These are phyloP conservation scores for Candida ascalaphidarum DNA, from an alignment of 805 yeast species.

Conservation along the genomic window DNA sequence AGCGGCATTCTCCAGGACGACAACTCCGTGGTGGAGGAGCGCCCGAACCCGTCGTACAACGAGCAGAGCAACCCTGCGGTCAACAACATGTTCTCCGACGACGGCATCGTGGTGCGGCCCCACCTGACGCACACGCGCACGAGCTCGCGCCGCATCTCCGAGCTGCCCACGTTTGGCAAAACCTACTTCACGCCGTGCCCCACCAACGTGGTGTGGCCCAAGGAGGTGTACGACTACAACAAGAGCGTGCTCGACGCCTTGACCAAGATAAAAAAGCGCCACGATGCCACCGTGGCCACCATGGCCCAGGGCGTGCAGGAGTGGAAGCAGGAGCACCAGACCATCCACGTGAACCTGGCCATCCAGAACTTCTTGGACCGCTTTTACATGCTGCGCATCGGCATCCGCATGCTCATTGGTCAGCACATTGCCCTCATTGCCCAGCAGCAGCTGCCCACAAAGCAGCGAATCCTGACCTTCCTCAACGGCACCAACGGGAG, in stretches of 20 bases:
- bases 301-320: constrained; percentile 89
- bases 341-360: constrained; percentile 52
- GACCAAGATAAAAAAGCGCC: constrained; percentile 68
- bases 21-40: constrained; percentile 1
- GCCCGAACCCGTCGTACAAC: constrained; percentile 19
- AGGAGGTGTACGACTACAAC: constrained; percentile 67
- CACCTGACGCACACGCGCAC: constrained; percentile 7
- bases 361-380: constrained; percentile 78
- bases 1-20: constrained; percentile 3
- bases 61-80: constrained; percentile 27
- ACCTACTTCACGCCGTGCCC: constrained; percentile 48
- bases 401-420: constrained; percentile 90
- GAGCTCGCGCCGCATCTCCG: constrained; percentile 2
- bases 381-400: constrained; percentile 85
- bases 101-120: constrained; percentile 36
- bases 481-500: constrained; percentile 19
- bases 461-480: constrained; percentile 25
- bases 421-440: constrained; percentile 80
- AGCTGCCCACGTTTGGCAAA: constrained; percentile 31
- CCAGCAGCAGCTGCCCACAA: constrained; percentile 44
- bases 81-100: constrained; percentile 38
- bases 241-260: constrained; percentile 56
- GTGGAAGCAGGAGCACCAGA: constrained; percentile 56
- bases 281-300: constrained; percentile 89
- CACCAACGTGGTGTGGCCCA: constrained; percentile 54